Evolutionary conservation across 2,329 filamentous ascomycete species (phyloP).

Genomic region (Gnomoniopsis sp.): DNA sequence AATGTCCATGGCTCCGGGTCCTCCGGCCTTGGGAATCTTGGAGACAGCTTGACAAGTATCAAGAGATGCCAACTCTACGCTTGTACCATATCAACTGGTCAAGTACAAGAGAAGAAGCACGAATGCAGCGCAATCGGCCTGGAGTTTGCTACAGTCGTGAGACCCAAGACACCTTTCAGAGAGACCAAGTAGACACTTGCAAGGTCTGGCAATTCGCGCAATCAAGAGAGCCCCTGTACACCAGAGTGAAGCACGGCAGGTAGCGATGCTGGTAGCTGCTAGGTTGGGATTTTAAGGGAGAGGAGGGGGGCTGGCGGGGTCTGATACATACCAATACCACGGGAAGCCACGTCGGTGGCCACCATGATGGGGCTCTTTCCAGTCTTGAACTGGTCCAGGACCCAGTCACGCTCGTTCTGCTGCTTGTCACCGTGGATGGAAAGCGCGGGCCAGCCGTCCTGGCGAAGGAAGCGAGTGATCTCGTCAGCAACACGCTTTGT

Average conservation of each 20-base stretch:
- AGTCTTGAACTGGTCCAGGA: slow-evolving; percentile 98
- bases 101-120: slow-evolving; percentile 72
- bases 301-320: slow-evolving; percentile 43
- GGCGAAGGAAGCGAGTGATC: slow-evolving; percentile 93
- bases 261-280: slow-evolving; percentile 58
- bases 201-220: slow-evolving; percentile 90
- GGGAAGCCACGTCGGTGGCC: slow-evolving; percentile 98
- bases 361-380: slow-evolving; percentile 99
- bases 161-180: slow-evolving; percentile 82
- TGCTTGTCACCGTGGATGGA: slow-evolving; percentile 99
- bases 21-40: slow-evolving; percentile 56
- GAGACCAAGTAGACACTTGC: slow-evolving; percentile 72
- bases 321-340: slow-evolving; percentile 99
- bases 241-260: slow-evolving; percentile 84
- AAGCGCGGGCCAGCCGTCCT: slow-evolving; percentile 95
- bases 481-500: slow-evolving; percentile 96
- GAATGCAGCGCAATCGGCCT: slow-evolving; percentile 60
- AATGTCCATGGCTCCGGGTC: slow-evolving; percentile 53
- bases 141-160: slow-evolving; percentile 59
- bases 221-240: slow-evolving; percentile 82
- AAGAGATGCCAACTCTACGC: slow-evolving; percentile 76
- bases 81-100: slow-evolving; percentile 61
- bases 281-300: slow-evolving; percentile 32
- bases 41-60: slow-evolving; percentile 69
- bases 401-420: slow-evolving; percentile 99